Evolutionary conservation across 257 asterid species (phyloP), one percentile per base, ranked within the genome.

Genomic region (Ajuga chamaepitys): DNA sequence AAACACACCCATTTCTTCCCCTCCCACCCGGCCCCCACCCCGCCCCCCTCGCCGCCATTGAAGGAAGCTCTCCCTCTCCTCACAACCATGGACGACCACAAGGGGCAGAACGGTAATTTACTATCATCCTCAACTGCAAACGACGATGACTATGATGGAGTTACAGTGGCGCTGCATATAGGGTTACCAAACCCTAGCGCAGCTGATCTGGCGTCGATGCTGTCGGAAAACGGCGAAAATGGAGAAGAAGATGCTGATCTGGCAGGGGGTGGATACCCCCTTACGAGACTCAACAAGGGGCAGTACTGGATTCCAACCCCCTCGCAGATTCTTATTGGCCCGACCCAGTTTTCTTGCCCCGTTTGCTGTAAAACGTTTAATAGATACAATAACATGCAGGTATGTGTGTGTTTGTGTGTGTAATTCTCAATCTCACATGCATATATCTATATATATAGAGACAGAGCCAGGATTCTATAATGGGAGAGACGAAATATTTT

Each of bases 381-480:
- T 42, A 81, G 97, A 81, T 90, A 90, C 87, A 90, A 88, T 50
- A 90, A 90, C 96, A 88, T 91, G 97, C 97, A 91, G 89, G 97
- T 90, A 61, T 30, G 0, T 13, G 1, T 9, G 0, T 14, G 42
- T 22, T 52, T 35, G 6, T 38, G 48, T 54, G 26, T 38, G 9
- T 60, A 8, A 30, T 30, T 30, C 0, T 30, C 5, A 1, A 30
- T 30, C 37, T 30, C 7, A 30, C 37, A 30, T 30, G 37, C 37
- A 30, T 30, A 3, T 30, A 30, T 30, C 37, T 8, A 30, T 30
- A 1, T n/a, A n/a, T n/a, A n/a, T n/a, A n/a, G n/a, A n/a, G n/a
- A n/a, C n/a, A n/a, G n/a, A n/a, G n/a, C n/a, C n/a, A n/a, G n/a
- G n/a, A n/a, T n/a, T n/a, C n/a, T n/a, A n/a, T n/a, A n/a, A n/a